Evolutionary conservation across 1,139 yeast species (phyloP).

Genomic region (Candida pseudoviswanathii): DNA sequence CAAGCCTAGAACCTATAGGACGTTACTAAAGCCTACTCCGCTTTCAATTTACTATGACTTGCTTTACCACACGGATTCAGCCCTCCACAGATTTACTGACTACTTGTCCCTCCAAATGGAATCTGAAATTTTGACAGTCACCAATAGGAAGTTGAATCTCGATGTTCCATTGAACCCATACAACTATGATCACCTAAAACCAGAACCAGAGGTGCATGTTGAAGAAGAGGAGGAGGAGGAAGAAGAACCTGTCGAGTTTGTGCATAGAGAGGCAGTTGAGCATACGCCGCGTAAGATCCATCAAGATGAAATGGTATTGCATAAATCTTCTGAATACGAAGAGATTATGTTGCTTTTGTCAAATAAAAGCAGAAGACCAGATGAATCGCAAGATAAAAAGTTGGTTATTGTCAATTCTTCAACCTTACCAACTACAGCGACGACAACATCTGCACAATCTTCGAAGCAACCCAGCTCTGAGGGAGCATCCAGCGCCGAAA

Average conservation of each 20-base stretch:
- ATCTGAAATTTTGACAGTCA: constrained; percentile 75
- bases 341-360: constrained; percentile 72
- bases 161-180: constrained; percentile 74
- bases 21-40: constrained; percentile 79
- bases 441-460: constrained; percentile 23
- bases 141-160: constrained; percentile 75
- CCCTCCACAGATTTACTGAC: constrained; percentile 77
- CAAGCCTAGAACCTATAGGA: constrained; percentile 71
- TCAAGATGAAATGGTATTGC: constrained; percentile 51
- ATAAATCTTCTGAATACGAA: constrained; percentile 85
- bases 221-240: constrained; percentile 37
- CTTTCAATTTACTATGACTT: constrained; percentile 83
- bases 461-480: constrained; percentile 22
- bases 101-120: constrained; percentile 77
- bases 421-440: constrained; percentile 15
- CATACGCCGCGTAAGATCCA: constrained; percentile 47
- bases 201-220: constrained; percentile 49
- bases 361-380: constrained; percentile 41
- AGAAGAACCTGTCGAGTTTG: constrained; percentile 33
- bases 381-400: constrained; percentile 41
- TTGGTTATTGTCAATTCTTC: constrained; percentile 45
- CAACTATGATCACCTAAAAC: constrained; percentile 47
- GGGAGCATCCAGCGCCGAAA: constrained; percentile 23
- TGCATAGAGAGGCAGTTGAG: constrained; percentile 51
- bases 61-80: constrained; percentile 77